Conservation (phyloP, 1,139 yeast genomes). For the Taphrina deformans region DNA sequence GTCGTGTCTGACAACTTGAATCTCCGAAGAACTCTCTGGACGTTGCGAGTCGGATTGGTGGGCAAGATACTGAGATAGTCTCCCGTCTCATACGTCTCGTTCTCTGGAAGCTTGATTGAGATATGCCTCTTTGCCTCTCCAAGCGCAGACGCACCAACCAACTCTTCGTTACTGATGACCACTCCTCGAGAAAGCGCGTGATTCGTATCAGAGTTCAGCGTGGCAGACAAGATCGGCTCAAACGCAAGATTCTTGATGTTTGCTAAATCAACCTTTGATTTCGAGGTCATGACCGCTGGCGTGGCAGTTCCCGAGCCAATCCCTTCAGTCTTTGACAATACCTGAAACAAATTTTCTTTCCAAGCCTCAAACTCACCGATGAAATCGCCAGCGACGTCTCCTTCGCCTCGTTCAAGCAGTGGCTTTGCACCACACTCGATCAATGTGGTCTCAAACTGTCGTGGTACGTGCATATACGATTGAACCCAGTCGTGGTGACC, state of each 20-base stretch:
- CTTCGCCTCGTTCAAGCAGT: constrained; percentile 22
- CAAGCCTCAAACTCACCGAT: constrained; percentile 32
- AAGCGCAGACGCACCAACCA: constrained; percentile 7
- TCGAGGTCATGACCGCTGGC: not conserved
- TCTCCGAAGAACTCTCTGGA: constrained; percentile 19
- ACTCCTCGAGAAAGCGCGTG: constrained; percentile 9
- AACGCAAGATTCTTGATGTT: constrained; percentile 19
- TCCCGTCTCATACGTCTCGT: constrained; percentile 25
- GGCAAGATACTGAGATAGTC: constrained; percentile 33
- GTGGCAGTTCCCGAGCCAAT: constrained; percentile 9
- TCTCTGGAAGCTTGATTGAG: constrained; percentile 24
- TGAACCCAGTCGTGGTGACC: constrained; percentile 35
- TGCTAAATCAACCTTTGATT: not conserved
- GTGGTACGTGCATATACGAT: constrained; percentile 26
- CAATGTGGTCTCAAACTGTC: constrained; percentile 21
- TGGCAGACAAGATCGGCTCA: constrained; percentile 22
- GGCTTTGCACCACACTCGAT: constrained; percentile 21
- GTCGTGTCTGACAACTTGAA: constrained; percentile 27
- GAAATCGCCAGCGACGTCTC: constrained; percentile 34
- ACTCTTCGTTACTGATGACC: constrained; percentile 6
- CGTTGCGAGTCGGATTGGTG: constrained; percentile 26
- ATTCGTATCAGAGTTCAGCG: constrained; percentile 3
- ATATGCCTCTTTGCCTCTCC: constrained; percentile 30
- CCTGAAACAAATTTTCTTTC: constrained; percentile 27
- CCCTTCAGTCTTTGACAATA: not conserved